Evolutionary conservation across 176 grass and related monocot species (phyloP), one percentile per base, ranked within the genome.

Genomic region (Ampelocalamus luodianensis): DNA sequence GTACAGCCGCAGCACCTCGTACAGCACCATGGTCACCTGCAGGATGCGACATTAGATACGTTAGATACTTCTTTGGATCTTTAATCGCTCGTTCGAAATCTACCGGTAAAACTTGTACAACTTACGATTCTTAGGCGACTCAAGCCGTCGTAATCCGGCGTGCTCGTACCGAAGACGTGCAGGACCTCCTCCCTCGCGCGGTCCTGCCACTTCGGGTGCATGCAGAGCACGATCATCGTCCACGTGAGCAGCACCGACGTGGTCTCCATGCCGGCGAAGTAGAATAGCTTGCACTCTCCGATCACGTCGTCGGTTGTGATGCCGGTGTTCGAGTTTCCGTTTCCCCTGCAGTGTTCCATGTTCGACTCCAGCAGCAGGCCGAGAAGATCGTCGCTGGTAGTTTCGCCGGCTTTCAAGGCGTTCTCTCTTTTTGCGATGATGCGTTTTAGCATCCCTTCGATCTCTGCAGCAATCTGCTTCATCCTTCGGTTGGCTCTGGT

Each of bases 281-380:
- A 97, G 83, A 94, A 97, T 0, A 97, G 74, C 79, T 94, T 97
- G 87, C 95, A 97, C 81, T 97, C 95, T 22, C 88, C 95, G 18
- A 97, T 90, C 63, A 97, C 86, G 13, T 97, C 94, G 37, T 93
- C 89, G 5, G 80, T 91, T 0, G 89, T 85, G 76, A 96, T 87
- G 13, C 90, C 85, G 48, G 81, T 50, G 10, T 53, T 88, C 1
- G 74, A 39, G 17, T 64, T 68, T 43, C 75, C 85, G 44, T 55
- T 22, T 4, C 56, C 90, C 60, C 42, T 65, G 42, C 49, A 45
- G 51, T 87, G 79, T 36, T 83, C 81, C 60, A 89, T 74, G 85
- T 96, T 96, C 2, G 91, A 96, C 74, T 96, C 87, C 46, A 96
- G 51, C 67, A 96, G 83, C 44, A 97, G 59, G 4, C 86, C 88